Evolutionary conservation across 805 yeast genomes (phyloP).

Genomic region (Saccharomyces eubayanus): DNA sequence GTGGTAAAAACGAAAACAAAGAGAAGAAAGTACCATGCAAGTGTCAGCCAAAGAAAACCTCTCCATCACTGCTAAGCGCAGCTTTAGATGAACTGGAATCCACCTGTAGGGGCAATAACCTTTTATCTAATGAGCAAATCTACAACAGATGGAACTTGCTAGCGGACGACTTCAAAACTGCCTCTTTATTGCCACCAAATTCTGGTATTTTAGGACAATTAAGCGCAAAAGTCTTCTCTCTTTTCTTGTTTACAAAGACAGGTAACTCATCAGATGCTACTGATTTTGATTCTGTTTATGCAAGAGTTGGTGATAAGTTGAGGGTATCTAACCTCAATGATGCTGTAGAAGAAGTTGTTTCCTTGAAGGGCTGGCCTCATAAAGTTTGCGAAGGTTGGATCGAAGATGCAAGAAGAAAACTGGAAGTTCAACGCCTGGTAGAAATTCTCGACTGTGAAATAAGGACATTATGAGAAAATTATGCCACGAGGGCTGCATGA

Average conservation of each 20-base stretch:
- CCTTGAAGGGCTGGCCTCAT: conserved; percentile 88
- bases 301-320: conserved; percentile 72
- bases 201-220: conserved; percentile 93
- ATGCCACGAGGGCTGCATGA: background rate
- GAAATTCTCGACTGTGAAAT: conserved; percentile 60
- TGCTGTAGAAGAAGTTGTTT: conserved; percentile 89
- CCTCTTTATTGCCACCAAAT: conserved; percentile 84
- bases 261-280: conserved; percentile 67
- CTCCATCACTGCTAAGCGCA: conserved; percentile 20
- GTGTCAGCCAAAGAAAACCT: conserved; percentile 10
- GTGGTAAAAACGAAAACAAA: background rate
- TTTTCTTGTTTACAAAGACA: conserved; percentile 63
- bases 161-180: conserved; percentile 79
- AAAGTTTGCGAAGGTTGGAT: conserved; percentile 89
- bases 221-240: conserved; percentile 69
- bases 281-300: conserved; percentile 83
- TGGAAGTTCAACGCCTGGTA: conserved; percentile 78
- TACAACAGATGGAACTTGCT: conserved; percentile 72
- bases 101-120: conserved; percentile 37
- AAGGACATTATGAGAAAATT: conserved; percentile 33
- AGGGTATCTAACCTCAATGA: conserved; percentile 67
- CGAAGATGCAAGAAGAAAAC: conserved; percentile 75
- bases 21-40: conserved; percentile 3
- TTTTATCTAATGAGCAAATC: conserved; percentile 70
- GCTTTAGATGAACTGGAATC: conserved; percentile 40